phyloP scores from a whole-genome alignment of 2,329 filamentous ascomycete genomes.

The Rutstroemia sp. region DNA sequence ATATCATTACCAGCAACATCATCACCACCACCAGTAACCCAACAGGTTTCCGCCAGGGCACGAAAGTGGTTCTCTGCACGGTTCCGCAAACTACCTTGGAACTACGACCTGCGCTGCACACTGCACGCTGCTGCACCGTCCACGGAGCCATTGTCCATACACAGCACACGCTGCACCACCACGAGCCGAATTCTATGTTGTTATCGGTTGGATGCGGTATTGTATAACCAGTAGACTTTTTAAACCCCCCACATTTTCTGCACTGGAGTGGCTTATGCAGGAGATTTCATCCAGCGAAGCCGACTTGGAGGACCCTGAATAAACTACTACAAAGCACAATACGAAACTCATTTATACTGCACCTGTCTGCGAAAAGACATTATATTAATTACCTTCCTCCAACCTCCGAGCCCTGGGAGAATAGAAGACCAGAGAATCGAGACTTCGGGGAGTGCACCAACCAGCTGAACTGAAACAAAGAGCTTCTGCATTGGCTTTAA shows the following conservation, averaged over 20 bases:
- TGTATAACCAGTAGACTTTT: not conserved
- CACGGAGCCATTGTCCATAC: too few species aligned
- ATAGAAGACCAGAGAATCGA: not conserved
- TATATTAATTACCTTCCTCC: slow-evolving; percentile 1
- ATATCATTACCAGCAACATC: too few species aligned
- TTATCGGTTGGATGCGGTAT: too few species aligned
- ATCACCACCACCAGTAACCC: too few species aligned
- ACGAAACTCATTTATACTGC: not conserved
- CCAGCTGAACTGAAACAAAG: slow-evolving; percentile 23
- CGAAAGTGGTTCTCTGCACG: not conserved
- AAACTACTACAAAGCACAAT: not conserved
- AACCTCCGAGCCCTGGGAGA: not conserved
- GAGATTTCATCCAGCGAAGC: slow-evolving; percentile 7
- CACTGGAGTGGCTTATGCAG: slow-evolving; percentile 7
- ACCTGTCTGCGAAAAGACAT: not conserved
- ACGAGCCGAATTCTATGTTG: too few species aligned
- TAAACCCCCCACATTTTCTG: not conserved
- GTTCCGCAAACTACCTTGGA: not conserved
- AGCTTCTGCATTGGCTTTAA: slow-evolving; percentile 4
- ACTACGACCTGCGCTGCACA: not conserved
- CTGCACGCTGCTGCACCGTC: too few species aligned
- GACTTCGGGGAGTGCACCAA: not conserved
- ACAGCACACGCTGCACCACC: too few species aligned
- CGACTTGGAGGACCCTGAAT: not conserved
- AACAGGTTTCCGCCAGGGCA: too few species aligned